Evolutionary conservation across 306 rosid genomes (phyloP), one percentile per base, ranked within the genome.

Genomic region (Quillaja saponaria): DNA sequence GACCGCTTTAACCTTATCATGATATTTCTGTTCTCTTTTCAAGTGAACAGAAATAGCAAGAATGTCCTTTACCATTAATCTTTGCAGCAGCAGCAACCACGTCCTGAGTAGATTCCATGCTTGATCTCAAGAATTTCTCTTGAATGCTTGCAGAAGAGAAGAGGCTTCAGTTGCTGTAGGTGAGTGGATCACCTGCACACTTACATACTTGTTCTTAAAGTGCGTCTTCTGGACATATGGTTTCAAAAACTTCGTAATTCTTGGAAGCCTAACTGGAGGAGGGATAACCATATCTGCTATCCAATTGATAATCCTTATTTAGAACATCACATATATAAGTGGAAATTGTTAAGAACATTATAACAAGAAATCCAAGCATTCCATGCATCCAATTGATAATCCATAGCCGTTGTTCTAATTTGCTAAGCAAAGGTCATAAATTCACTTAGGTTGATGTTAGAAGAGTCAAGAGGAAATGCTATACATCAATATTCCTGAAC

Each of bases 51-150:
- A 20, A 57, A 92, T 82, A 64, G 95, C 96, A 46, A 91, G 89
- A 68, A 92, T 89, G 58, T 79, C 80, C 72, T 83, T 81, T 15
- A 77, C 74, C 73, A 77, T 67, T 91, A 18, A 92, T 92, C 81
- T 86, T 84, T 5, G 77, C 88, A 55, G 99, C 99, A 34, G 96
- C 98, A 66, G 95, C 98, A 66, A 94, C 95, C 73, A 92, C 94
- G 42, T 86, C 95, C 0, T 88, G 75, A 3, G 55, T 78, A 13
- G 76, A 68, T 56, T 81, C 96, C 95, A 88, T 59, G 70, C 80
- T 77, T 34, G 76, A 61, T 52, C 85, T 80, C 61, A 88, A 67
- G 21, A 76, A 81, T 72, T 84, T 92, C 69, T 92, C 96, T 35
- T 88, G 92, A 3, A 90, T 86, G 67, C 96, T 86, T 45, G 95